Evolutionary conservation across 164 flowering plant species (phyloP).

Genomic region (Euptelea pleiosperma): DNA sequence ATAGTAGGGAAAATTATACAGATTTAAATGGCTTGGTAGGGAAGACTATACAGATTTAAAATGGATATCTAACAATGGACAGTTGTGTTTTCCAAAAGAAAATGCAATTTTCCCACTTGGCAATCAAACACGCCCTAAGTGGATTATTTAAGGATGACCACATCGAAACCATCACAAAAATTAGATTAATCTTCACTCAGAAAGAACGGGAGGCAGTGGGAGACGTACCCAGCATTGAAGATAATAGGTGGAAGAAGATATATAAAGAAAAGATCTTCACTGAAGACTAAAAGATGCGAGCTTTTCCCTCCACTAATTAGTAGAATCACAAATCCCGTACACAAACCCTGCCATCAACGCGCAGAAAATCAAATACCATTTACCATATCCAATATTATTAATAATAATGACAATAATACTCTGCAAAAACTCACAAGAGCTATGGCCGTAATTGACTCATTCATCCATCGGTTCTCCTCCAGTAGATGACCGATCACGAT

Average conservation of each 20-base stretch:
- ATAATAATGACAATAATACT: no score
- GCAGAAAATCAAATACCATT: not conserved
- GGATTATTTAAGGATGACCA: not conserved
- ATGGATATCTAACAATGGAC: no score
- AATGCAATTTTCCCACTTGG: no score
- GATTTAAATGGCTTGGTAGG: no score
- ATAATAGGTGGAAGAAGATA: conserved; percentile 82
- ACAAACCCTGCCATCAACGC: conserved; percentile 51
- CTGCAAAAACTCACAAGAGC: conserved; percentile 57
- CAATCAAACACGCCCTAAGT: not conserved
- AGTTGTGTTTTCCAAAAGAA: no score
- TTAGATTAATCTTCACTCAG: not conserved
- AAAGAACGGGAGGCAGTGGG: not conserved
- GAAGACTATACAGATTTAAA: no score
- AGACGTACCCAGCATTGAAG: conserved; percentile 74
- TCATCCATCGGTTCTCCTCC: conserved; percentile 86
- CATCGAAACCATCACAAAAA: no score
- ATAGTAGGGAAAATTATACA: no score
- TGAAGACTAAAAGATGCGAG: conserved; percentile 59
- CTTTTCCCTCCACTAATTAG: conserved; percentile 53
- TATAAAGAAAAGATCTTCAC: conserved; percentile 72
- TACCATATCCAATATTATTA: not conserved
- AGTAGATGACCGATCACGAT: conserved; percentile 79
- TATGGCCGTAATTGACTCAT: conserved; percentile 83
- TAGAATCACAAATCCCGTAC: conserved; percentile 59